Evolutionary conservation across 495 filamentous ascomycete species (phyloP).

Genomic region (Hypomontagnella monticulosa): DNA sequence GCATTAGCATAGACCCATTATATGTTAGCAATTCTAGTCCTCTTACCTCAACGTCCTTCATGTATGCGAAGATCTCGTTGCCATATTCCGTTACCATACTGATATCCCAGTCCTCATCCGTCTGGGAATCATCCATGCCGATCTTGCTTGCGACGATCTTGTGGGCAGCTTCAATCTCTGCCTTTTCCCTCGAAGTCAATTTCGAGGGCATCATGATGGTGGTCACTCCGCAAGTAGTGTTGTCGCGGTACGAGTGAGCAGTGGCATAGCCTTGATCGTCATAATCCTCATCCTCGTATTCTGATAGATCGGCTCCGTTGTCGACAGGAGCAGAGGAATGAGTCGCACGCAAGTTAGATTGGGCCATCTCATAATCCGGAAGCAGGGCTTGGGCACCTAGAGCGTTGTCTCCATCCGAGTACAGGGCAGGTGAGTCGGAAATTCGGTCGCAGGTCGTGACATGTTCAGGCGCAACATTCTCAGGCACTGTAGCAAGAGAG

Average conservation of each 20-base stretch:
- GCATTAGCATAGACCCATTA: slow-evolving; percentile 30
- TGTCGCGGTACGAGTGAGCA: slow-evolving; percentile 78
- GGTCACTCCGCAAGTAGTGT: slow-evolving; percentile 76
- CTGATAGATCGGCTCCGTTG: slow-evolving; percentile 30
- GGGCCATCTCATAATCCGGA: slow-evolving; percentile 4
- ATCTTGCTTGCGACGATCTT: slow-evolving; percentile 68
- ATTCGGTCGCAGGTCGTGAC: not conserved
- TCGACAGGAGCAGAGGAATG: not conserved
- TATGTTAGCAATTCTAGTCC: not conserved
- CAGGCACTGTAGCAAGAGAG: slow-evolving; percentile 2
- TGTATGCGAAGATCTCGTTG: slow-evolving; percentile 93
- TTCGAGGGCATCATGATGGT: slow-evolving; percentile 75
- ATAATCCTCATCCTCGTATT: slow-evolving; percentile 78
- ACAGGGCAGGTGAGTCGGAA: slow-evolving; percentile 6
- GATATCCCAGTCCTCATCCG: slow-evolving; percentile 92
- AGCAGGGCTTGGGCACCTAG: not conserved
- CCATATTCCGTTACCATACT: slow-evolving; percentile 98
- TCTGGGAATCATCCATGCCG: slow-evolving; percentile 59
- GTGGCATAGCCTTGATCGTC: slow-evolving; percentile 86
- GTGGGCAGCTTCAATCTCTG: slow-evolving; percentile 76
- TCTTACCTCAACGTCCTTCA: slow-evolving; percentile 88
- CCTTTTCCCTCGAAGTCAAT: slow-evolving; percentile 66
- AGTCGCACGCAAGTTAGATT: not conserved
- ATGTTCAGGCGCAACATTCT: slow-evolving; percentile 21
- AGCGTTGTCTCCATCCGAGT: not conserved